Conservation (phyloP, 495 filamentous ascomycete genomes). For the Astrothelium subdiscretum region DNA sequence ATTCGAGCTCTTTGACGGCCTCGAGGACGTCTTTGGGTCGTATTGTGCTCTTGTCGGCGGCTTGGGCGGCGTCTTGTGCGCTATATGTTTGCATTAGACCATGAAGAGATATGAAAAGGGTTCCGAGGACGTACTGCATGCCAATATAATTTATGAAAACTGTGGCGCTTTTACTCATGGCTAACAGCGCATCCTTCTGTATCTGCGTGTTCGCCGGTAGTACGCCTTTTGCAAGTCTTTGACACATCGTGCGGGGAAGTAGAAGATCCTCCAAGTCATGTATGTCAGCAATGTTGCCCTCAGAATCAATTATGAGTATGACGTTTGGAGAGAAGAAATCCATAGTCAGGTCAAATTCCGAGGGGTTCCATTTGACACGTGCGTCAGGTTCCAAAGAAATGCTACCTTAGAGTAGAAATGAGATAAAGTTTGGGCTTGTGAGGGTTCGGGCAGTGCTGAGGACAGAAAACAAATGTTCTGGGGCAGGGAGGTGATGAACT, state of each 20-base stretch:
- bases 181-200: conserved; percentile 82
- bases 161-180: conserved; percentile 84
- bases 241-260: conserved; percentile 87
- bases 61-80: conserved; percentile 60
- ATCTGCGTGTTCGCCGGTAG: conserved; percentile 92
- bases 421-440: not conserved
- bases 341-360: not conserved
- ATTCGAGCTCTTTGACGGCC: conserved; percentile 74
- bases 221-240: conserved; percentile 88
- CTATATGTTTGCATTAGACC: conserved; percentile 30
- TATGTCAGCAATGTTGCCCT: not conserved
- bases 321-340: not conserved
- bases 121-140: conserved; percentile 49
- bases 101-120: not conserved
- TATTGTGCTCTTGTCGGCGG: conserved; percentile 71
- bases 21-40: conserved; percentile 71
- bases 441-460: not conserved
- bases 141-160: conserved; percentile 90
- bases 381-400: not conserved
- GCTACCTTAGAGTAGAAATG: not conserved
- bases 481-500: too few species aligned
- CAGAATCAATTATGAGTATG: not conserved
- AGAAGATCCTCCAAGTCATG: conserved; percentile 60
- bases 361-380: too few species aligned
- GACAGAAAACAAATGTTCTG: too few species aligned